phyloP scores from a whole-genome alignment of 495 filamentous ascomycete genomes.

The Daldinia decipiens region DNA sequence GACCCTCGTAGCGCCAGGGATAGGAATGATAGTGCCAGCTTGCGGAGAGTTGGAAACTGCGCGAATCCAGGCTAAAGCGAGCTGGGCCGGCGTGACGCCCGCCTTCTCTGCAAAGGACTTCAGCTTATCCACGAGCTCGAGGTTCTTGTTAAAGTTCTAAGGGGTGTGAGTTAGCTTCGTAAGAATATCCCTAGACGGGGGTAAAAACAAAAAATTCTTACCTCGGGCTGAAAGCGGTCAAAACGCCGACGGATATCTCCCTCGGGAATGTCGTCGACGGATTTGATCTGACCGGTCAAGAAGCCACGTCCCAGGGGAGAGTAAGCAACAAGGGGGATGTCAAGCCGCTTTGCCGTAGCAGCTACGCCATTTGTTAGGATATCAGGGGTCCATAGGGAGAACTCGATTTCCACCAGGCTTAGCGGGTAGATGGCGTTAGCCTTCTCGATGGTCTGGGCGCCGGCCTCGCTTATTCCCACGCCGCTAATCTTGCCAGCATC shows the following conservation, averaged over 20 bases:
- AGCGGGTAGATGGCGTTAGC: slow-evolving; percentile 72
- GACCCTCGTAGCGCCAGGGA: slow-evolving; percentile 68
- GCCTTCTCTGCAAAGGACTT: slow-evolving; percentile 70
- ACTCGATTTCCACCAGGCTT: slow-evolving; percentile 75
- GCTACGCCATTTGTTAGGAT: slow-evolving; percentile 75
- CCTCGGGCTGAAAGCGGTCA: slow-evolving; percentile 71
- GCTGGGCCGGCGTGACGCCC: slow-evolving; percentile 70
- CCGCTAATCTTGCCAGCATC: slow-evolving; percentile 75
- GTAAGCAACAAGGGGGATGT: slow-evolving; percentile 74
- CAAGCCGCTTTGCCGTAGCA: slow-evolving; percentile 67
- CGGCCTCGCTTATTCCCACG: slow-evolving; percentile 72
- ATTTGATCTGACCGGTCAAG: slow-evolving; percentile 59
- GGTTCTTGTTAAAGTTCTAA: slow-evolving; percentile 68
- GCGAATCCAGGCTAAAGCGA: slow-evolving; percentile 73
- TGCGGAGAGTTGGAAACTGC: slow-evolving; percentile 39
- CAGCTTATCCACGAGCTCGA: slow-evolving; percentile 72
- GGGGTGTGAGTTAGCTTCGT: background rate
- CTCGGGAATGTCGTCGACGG: slow-evolving; percentile 66
- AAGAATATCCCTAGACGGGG: background rate
- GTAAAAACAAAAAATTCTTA: slow-evolving; percentile 27
- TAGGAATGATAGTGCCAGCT: slow-evolving; percentile 72
- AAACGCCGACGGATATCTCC: slow-evolving; percentile 63
- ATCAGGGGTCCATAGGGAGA: slow-evolving; percentile 70
- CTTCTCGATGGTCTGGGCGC: slow-evolving; percentile 71
- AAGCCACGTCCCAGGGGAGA: slow-evolving; percentile 37